phyloP scores from a whole-genome alignment of 2,329 filamentous ascomycete genomes.

The Chrysosporium keratinophilum region DNA sequence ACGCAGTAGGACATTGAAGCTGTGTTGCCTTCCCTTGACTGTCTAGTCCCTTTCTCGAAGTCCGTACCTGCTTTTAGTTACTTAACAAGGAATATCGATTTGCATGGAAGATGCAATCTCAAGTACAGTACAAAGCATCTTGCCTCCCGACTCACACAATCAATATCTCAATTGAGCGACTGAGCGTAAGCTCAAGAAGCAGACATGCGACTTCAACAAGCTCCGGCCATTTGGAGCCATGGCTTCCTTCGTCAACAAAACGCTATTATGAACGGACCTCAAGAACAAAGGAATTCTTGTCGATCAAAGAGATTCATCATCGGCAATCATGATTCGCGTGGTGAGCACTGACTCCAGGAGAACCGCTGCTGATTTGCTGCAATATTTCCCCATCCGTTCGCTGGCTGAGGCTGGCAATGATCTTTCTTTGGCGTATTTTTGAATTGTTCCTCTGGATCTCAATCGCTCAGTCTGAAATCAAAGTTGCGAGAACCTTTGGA shows the following conservation, averaged over 20 bases:
- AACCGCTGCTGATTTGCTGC: not conserved
- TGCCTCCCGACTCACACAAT: too few relatives aligned
- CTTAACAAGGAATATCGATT: not conserved
- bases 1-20: too few relatives aligned
- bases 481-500: not conserved
- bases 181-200: too few relatives aligned
- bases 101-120: not conserved
- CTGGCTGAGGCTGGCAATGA: not conserved
- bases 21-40: too few relatives aligned
- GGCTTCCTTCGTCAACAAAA: not conserved
- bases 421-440: not conserved
- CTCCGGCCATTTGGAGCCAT: not conserved
- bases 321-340: constrained; percentile 4
- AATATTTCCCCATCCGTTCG: constrained; percentile 1
- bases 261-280: not conserved
- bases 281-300: constrained; percentile 7
- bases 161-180: too few relatives aligned
- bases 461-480: constrained; percentile 5
- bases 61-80: too few relatives aligned
- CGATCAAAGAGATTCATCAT: not conserved
- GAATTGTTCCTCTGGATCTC: not conserved
- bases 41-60: too few relatives aligned
- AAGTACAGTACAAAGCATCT: too few relatives aligned
- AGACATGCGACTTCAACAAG: constrained; percentile 7
- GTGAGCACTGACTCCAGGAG: not conserved